These are phyloP conservation scores for Metschnikowia drakensbergensis DNA, from an alignment of 805 yeast species.

Conservation along the genomic window DNA sequence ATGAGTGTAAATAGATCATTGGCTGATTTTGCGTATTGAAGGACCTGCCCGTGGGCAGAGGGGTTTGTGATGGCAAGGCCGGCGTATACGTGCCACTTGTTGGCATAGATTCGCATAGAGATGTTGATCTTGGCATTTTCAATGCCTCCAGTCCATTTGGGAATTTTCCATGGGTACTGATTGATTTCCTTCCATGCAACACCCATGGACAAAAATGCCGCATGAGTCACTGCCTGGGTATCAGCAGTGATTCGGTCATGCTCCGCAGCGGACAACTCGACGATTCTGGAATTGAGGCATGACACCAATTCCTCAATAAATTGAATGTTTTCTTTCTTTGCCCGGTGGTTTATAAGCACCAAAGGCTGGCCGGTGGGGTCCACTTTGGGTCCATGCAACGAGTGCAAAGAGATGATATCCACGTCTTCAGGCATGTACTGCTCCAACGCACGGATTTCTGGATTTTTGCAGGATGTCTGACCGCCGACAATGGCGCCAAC, in stretches of 20 bases:
- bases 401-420: slow-evolving; percentile 82
- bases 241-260: slow-evolving; percentile 97
- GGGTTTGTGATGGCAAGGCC: slow-evolving; percentile 96
- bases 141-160: slow-evolving; percentile 87
- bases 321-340: slow-evolving; percentile 48
- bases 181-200: slow-evolving; percentile 83
- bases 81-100: slow-evolving; percentile 98
- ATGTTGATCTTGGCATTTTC: slow-evolving; percentile 96
- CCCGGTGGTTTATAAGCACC: slow-evolving; percentile 77
- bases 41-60: slow-evolving; percentile 84
- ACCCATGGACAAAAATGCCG: slow-evolving; percentile 96
- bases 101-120: slow-evolving; percentile 82
- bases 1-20: slow-evolving; percentile 80
- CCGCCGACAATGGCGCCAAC: slow-evolving; percentile 94
- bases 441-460: slow-evolving; percentile 86
- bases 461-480: slow-evolving; percentile 91
- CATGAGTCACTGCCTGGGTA: slow-evolving; percentile 97
- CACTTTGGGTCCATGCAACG: slow-evolving; percentile 92
- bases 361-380: slow-evolving; percentile 89
- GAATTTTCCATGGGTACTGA: slow-evolving; percentile 88
- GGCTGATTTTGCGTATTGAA: slow-evolving; percentile 82
- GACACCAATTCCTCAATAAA: slow-evolving; percentile 63
- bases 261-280: slow-evolving; percentile 73
- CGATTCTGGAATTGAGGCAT: slow-evolving; percentile 75
- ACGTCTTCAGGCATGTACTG: slow-evolving; percentile 68